These are phyloP conservation scores for Fusarium virguliforme DNA, from an alignment of 2,329 filamentous ascomycete genomes.

Conservation along the genomic window DNA sequence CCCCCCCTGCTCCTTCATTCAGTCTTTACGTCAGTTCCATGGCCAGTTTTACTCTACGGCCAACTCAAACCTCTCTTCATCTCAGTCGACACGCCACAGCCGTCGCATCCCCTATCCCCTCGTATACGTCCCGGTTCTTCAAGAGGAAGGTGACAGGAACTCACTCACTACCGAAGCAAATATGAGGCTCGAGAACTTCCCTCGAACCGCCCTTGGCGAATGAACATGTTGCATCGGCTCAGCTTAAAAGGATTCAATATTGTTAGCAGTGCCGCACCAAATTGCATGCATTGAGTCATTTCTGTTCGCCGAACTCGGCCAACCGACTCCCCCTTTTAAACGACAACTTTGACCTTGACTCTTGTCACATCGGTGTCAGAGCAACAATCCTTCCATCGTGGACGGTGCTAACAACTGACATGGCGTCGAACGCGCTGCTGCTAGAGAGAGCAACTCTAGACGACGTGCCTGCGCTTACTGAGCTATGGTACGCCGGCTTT, in stretches of 20 bases:
- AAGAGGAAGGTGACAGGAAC: not conserved
- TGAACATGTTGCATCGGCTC: slow-evolving; percentile 1
- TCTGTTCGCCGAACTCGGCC: slow-evolving; percentile 6
- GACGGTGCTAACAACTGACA: not conserved
- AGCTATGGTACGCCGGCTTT: slow-evolving; percentile 25
- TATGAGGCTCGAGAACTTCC: slow-evolving; percentile 1
- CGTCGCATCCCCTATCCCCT: not conserved
- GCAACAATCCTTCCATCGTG: slow-evolving; percentile 1
- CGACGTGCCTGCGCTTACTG: slow-evolving; percentile 21
- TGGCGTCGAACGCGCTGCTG: not conserved
- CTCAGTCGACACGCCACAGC: not conserved
- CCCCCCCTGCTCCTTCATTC: no score
- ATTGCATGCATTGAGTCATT: not conserved
- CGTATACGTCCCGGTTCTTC: slow-evolving; percentile 5
- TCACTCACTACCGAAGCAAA: not conserved
- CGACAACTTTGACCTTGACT: not conserved
- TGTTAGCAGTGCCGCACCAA: not conserved
- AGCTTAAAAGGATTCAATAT: slow-evolving; percentile 2
- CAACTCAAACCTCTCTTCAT: slow-evolving; percentile 1
- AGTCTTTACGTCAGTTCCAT: not conserved
- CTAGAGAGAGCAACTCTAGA: slow-evolving; percentile 17
- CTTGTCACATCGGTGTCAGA: slow-evolving; percentile 3
- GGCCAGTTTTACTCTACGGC: slow-evolving; percentile 10
- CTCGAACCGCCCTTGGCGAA: not conserved
- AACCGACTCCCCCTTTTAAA: not conserved